Evolutionary conservation across 208 protist species (phyloP), one percentile per base, ranked within the genome.

Genomic region (Kentomonas sorsogonicus): DNA sequence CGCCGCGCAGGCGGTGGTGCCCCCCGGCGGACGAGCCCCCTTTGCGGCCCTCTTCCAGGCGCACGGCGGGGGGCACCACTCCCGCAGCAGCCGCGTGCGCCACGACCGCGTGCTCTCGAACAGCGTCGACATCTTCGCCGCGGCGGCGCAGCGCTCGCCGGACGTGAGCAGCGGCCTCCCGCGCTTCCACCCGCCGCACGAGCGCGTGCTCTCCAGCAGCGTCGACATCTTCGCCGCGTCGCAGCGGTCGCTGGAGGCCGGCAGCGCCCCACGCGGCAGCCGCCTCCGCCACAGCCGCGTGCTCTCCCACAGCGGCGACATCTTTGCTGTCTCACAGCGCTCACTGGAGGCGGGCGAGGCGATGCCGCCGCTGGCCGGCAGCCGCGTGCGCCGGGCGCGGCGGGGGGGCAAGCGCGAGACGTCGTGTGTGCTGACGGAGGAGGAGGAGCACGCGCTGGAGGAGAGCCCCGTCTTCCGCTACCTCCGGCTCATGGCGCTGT

Each of bases 401-500:
- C 11, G 38, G 16, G 16, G 16, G 13, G 16, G 38, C 38, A 41
- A 41, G 13, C 11, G 38, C 38, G 38, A 41, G 38, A 41, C 13
- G 38, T 18, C 13, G 38, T 18, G 43, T 15, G 43, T 13, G 10
- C n/a, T 13, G 6, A 48, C 7, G 43, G 25, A 25, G 10, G 43
- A 7, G 46, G 46, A 52, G 20, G 79, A 91, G 53, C 43, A 5
- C 0, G 65, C 44, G 20, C 60, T 90, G 48, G 78, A 88, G 48
- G 36, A 43, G 11, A 76, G 90, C 45, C 63, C 66, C 0, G 30
- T 75, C 1, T 85, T 78, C 51, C 63, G 71, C 31, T 94, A 88
- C 52, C 68, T 95, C 23, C 72, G 75, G 16, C 66, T 77, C 45
- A 11, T 95, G 5, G 23, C 80, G 0, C 64, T 94, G 25, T 93